Base-by-base conservation (phyloP, 257 asterid genomes). In the Salvia splendens region DNA sequence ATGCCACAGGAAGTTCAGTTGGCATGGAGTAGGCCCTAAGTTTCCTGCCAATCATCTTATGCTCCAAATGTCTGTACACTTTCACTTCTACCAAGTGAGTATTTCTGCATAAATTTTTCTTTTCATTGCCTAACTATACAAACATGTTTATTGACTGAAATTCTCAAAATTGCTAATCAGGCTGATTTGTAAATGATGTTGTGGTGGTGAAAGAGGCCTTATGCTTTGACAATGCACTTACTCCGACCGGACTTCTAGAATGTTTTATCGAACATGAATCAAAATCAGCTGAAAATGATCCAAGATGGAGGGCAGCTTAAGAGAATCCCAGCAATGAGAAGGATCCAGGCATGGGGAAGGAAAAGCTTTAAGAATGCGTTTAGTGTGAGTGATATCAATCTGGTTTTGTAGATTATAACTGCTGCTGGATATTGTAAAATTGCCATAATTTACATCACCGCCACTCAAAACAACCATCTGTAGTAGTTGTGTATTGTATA, bases 1-100 rank as follows among this genome's bases (percentile, higher is more conserved):
- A 75, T 64, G 77, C 84, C 51, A 54, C 95, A 47, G 95, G 95
- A 68, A 78, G 76, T 71, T 75, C 92, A 41, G 83, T 80, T 77
- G 81, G 87, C 65, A 80, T 80, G 59, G 84, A 89, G 78, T 89
- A 82, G 78, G 77, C 72, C 69, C 64, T 61, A 6, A 52, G 16
- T 52, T 12, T 32, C 5, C 45, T 55, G 55, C 75, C 41, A 59
- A 24, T 56, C 65, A 56, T 64, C 65, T 55, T 61, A 63, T 57
- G 61, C 64, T 38, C 64, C 56, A 41, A 65, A 35, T 63, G 74
- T 64, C 78, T 41, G 52, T 63, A 16, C 69, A 14, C 38, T 60
- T 59, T 61, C 54, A 48, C 73, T 58, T 75, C 70, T 48, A 61
- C 76, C 79, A 73, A 66, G 88, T 79, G 84, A 75, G 88, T 71